These are phyloP conservation scores for Suillus americanus DNA, from an alignment of 768 basidiomycete species.

Conservation along the genomic window DNA sequence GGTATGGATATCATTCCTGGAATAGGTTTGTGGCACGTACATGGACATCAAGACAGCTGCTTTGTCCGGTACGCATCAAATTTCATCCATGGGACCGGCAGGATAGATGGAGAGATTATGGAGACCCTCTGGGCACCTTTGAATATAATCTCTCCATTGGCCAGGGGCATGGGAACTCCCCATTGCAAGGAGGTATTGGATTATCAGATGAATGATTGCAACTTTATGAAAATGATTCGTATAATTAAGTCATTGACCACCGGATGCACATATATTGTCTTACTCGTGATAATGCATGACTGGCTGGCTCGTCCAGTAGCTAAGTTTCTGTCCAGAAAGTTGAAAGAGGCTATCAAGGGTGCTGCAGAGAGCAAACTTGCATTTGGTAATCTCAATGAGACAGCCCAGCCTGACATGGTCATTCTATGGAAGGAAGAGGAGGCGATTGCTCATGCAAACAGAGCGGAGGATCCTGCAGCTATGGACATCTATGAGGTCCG, in stretches of 20 bases:
- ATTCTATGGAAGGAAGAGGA: constrained; percentile 4
- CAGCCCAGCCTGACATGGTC: background rate
- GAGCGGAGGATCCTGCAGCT: background rate
- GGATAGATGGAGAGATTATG: constrained; percentile 11
- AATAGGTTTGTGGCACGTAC: constrained; percentile 8
- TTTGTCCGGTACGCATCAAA: constrained; percentile 2
- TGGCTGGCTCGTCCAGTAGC: background rate
- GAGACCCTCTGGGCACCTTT: constrained; percentile 5
- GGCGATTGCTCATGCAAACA: background rate
- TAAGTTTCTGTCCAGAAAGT: background rate
- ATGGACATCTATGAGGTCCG: constrained; percentile 10
- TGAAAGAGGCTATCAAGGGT: background rate
- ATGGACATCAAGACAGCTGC: constrained; percentile 8
- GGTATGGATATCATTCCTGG: background rate
- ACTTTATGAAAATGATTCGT: constrained; percentile 24
- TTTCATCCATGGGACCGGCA: background rate
- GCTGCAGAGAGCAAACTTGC: background rate
- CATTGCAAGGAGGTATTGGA: constrained; percentile 18
- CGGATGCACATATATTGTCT: background rate
- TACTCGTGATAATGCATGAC: background rate
- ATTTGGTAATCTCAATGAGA: background rate
- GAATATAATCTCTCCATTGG: constrained; percentile 1
- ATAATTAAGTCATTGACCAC: constrained; percentile 8
- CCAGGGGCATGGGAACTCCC: background rate
- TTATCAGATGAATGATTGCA: constrained; percentile 23